These are phyloP conservation scores for Samsoniella hepiali DNA, from an alignment of 2,329 filamentous ascomycete species.

Conservation along the genomic window DNA sequence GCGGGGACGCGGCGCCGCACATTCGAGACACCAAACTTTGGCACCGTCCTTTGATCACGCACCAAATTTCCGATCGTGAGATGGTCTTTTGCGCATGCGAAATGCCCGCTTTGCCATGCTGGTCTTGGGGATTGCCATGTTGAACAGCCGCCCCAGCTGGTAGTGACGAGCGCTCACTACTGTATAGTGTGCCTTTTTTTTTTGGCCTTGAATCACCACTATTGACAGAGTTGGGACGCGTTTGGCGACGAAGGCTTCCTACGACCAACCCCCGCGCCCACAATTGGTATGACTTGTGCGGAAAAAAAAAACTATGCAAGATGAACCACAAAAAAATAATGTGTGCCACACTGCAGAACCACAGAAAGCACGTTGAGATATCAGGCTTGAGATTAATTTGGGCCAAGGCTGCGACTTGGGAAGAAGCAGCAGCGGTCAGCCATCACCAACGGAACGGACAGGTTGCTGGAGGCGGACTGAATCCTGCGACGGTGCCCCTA, in stretches of 20 bases:
- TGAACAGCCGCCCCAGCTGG: not conserved
- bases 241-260: not conserved
- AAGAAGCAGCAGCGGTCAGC: no score
- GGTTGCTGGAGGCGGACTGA: no score
- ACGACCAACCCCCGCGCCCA: not conserved
- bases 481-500: not conserved
- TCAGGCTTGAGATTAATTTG: not conserved
- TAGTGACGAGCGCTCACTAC: not conserved
- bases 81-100: constrained; percentile 9
- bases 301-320: not conserved
- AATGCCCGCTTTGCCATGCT: constrained; percentile 11
- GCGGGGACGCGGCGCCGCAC: no score
- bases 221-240: no score
- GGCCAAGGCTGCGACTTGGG: not conserved
- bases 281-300: not conserved
- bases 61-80: constrained; percentile 8
- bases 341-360: not conserved
- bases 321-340: not conserved
- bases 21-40: not conserved
- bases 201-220: no score
- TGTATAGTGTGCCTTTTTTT: no score
- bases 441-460: no score
- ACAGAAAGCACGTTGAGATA: not conserved
- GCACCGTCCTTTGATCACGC: not conserved
- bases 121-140: not conserved